These are phyloP conservation scores for Daedaleopsis sinensis DNA, from an alignment of 768 basidiomycete genomes.

Conservation along the genomic window DNA sequence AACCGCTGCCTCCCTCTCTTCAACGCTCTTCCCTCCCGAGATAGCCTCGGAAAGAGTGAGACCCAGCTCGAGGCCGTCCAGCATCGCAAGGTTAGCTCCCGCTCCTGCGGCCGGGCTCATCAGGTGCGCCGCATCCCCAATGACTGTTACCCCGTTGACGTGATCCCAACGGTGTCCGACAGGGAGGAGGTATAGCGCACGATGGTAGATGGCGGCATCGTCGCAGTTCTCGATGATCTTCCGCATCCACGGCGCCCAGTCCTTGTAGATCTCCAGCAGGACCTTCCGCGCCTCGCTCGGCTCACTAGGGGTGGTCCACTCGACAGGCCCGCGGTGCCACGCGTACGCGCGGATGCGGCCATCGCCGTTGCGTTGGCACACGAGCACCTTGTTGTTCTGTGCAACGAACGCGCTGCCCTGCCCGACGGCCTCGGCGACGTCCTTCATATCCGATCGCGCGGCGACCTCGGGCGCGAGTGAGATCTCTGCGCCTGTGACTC, in stretches of 20 bases:
- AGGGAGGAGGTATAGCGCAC: conserved; percentile 19
- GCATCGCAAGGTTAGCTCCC: conserved; percentile 42
- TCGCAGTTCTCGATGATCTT: too few relatives aligned
- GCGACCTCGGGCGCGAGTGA: conserved; percentile 27
- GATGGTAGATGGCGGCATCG: conserved; percentile 11
- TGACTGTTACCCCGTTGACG: conserved; percentile 5
- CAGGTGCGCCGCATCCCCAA: conserved; percentile 39
- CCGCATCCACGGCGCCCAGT: conserved; percentile 17
- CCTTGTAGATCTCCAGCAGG: conserved; percentile 1
- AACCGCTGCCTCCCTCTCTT: conserved; percentile 5
- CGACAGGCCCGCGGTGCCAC: conserved; percentile 15
- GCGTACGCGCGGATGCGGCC: conserved; percentile 19
- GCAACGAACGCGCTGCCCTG: conserved; percentile 33
- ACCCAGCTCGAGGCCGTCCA: conserved; percentile 19
- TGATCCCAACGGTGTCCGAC: conserved; percentile 16
- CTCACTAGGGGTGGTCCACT: conserved; percentile 9
- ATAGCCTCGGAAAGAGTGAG: conserved; percentile 5
- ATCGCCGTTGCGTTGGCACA: conserved; percentile 39
- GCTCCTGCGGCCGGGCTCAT: conserved; percentile 42
- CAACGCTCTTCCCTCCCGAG: neutral
- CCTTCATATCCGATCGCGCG: neutral
- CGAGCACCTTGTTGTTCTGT: conserved; percentile 28
- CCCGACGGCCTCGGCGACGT: conserved; percentile 25
- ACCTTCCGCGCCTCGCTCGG: conserved; percentile 13
- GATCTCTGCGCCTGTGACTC: conserved; percentile 24